These are phyloP conservation scores for Apiotrichum laibachii DNA, from an alignment of 1,284 basidiomycete species.

Conservation along the genomic window DNA sequence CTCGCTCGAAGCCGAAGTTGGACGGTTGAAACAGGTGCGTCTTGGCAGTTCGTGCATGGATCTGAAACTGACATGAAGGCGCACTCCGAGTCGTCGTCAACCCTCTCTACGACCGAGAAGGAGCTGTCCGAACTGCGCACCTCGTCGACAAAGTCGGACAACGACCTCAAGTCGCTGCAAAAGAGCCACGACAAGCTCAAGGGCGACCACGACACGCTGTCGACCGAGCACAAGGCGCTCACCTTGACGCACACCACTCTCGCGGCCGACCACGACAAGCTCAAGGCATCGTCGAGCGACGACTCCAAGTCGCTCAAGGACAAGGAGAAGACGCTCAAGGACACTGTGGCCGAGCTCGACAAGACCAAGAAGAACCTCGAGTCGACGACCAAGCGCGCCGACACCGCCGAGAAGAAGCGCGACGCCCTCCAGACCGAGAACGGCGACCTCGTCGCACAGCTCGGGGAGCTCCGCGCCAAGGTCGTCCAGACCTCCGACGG, in stretches of 20 bases:
- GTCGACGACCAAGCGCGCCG: slow-evolving; percentile 36
- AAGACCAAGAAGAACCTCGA: slow-evolving; percentile 26
- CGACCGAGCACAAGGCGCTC: slow-evolving; percentile 23
- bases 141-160: slow-evolving; percentile 2
- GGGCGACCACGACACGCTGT: slow-evolving; percentile 17
- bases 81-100: slow-evolving; percentile 27
- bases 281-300: slow-evolving; percentile 20
- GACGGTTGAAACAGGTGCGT: slow-evolving; percentile 46
- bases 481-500: slow-evolving; percentile 48
- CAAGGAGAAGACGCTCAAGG: slow-evolving; percentile 14
- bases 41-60: not conserved
- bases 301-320: slow-evolving; percentile 21
- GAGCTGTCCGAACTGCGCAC: slow-evolving; percentile 11
- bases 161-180: slow-evolving; percentile 23
- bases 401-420: slow-evolving; percentile 41
- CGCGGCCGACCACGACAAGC: slow-evolving; percentile 19
- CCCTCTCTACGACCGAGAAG: slow-evolving; percentile 3
- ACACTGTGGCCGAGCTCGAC: slow-evolving; percentile 22
- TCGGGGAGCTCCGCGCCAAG: slow-evolving; percentile 48
- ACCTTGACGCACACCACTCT: slow-evolving; percentile 20
- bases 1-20: slow-evolving; percentile 46
- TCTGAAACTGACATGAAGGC: slow-evolving; percentile 20
- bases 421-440: slow-evolving; percentile 48
- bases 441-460: slow-evolving; percentile 45
- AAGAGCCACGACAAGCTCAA: slow-evolving; percentile 18